These are phyloP conservation scores for Citrus australasica DNA, from an alignment of 345 rosid genomes.

Conservation along the genomic window DNA sequence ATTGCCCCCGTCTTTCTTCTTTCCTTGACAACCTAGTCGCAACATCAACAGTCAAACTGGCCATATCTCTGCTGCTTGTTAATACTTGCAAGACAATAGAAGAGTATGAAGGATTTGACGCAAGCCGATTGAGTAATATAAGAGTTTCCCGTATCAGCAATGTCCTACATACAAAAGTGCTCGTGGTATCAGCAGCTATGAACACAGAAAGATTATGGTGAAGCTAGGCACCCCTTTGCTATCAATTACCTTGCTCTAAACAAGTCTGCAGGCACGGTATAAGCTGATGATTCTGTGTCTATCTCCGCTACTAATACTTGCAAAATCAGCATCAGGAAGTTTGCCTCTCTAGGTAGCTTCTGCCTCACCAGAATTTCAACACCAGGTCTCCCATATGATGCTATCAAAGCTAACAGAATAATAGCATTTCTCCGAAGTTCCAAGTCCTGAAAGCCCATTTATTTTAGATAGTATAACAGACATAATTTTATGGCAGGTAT, in stretches of 20 bases:
- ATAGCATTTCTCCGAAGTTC: conserved; percentile 64
- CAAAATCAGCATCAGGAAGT: conserved; percentile 64
- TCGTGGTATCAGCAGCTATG: background rate
- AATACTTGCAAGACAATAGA: conserved; percentile 45
- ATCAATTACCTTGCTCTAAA: conserved; percentile 59
- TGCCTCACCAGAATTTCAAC: conserved; percentile 55
- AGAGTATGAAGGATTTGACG: conserved; percentile 56
- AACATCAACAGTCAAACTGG: conserved; percentile 63
- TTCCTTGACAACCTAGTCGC: conserved; percentile 63
- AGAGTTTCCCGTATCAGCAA: conserved; percentile 68
- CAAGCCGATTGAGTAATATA: conserved; percentile 79
- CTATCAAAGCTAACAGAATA: conserved; percentile 59
- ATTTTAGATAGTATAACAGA: conserved; percentile 3
- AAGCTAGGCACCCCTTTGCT: background rate
- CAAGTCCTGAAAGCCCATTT: conserved; percentile 55
- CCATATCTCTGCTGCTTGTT: conserved; percentile 76
- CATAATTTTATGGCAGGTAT: background rate
- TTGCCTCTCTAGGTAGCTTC: conserved; percentile 47
- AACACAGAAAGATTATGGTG: background rate
- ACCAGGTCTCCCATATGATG: conserved; percentile 74
- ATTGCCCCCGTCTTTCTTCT: conserved; percentile 22
- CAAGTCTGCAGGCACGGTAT: conserved; percentile 35
- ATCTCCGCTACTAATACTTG: conserved; percentile 65
- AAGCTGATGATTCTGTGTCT: conserved; percentile 44
- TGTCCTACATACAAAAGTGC: conserved; percentile 37